These are phyloP conservation scores for Pseudogymnoascus sp. DNA, from an alignment of 2,329 filamentous ascomycete species.

Conservation along the genomic window DNA sequence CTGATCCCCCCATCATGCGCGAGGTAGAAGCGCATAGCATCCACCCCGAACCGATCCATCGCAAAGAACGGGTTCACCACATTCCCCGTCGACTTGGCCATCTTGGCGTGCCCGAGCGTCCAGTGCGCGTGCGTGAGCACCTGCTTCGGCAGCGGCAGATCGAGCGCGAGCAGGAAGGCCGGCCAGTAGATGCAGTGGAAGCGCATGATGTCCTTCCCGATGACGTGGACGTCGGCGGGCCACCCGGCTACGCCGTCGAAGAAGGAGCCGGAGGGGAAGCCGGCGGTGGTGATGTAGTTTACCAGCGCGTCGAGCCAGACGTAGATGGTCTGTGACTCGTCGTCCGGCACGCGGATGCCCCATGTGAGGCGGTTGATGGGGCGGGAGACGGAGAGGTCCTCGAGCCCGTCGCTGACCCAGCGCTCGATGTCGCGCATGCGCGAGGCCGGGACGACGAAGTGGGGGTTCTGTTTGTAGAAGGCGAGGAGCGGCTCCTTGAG, in stretches of 20 bases:
- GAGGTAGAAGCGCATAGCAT: constrained; percentile 84
- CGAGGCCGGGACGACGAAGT: constrained; percentile 63
- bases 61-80: constrained; percentile 93
- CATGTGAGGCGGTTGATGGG: constrained; percentile 70
- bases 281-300: constrained; percentile 84
- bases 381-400: constrained; percentile 83
- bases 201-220: constrained; percentile 92
- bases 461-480: constrained; percentile 70
- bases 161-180: constrained; percentile 82
- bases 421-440: constrained; percentile 72
- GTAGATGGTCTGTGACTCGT: constrained; percentile 83
- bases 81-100: constrained; percentile 93
- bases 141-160: constrained; percentile 66
- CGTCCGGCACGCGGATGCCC: constrained; percentile 84
- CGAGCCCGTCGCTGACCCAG: constrained; percentile 68
- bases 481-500: constrained; percentile 70
- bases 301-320: constrained; percentile 96
- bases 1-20: constrained; percentile 68
- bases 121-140: constrained; percentile 90
- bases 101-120: constrained; percentile 86
- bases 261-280: constrained; percentile 72
- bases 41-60: constrained; percentile 78
- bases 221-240: constrained; percentile 86
- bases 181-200: constrained; percentile 99
- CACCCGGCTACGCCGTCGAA: constrained; percentile 58